Conservation (phyloP, 768 basidiomycete species). For the Coprinopsis cinerea region DNA sequence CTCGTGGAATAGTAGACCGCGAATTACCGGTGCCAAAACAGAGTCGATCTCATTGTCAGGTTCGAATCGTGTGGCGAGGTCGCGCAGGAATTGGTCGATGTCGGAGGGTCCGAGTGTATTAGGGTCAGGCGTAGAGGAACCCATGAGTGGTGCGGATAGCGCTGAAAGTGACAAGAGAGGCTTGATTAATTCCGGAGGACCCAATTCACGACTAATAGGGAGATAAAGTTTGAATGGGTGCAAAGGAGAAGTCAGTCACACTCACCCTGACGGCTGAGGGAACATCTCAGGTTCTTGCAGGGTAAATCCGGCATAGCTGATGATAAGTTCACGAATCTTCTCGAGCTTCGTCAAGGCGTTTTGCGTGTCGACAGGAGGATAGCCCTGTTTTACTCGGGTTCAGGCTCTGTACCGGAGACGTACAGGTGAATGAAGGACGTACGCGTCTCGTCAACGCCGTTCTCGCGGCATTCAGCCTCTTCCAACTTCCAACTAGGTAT, state of each 20-base stretch:
- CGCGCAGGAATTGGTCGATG: constrained; percentile 75
- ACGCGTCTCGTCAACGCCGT: constrained; percentile 62
- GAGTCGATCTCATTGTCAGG: constrained; percentile 71
- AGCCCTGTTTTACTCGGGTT: no score
- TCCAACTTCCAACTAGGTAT: constrained; percentile 90
- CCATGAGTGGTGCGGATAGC: constrained; percentile 58
- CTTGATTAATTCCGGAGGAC: constrained; percentile 74
- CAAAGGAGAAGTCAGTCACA: background rate
- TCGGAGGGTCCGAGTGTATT: constrained; percentile 59
- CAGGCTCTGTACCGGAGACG: no score
- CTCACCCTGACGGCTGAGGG: constrained; percentile 79
- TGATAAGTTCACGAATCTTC: constrained; percentile 72
- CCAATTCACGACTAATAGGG: constrained; percentile 53
- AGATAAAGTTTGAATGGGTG: background rate
- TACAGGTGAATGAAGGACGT: no score
- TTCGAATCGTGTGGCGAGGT: constrained; percentile 77
- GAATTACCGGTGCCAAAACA: constrained; percentile 73
- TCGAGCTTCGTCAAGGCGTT: constrained; percentile 61
- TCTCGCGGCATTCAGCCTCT: constrained; percentile 60
- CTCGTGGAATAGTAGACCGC: constrained; percentile 53
- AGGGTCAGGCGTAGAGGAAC: constrained; percentile 38
- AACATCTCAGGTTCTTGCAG: constrained; percentile 95
- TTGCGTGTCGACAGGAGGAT: constrained; percentile 56
- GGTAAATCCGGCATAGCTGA: constrained; percentile 84
- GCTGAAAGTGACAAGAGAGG: constrained; percentile 74